phyloP scores from a whole-genome alignment of 2,329 filamentous ascomycete genomes.

The Raffaelea arxii region DNA sequence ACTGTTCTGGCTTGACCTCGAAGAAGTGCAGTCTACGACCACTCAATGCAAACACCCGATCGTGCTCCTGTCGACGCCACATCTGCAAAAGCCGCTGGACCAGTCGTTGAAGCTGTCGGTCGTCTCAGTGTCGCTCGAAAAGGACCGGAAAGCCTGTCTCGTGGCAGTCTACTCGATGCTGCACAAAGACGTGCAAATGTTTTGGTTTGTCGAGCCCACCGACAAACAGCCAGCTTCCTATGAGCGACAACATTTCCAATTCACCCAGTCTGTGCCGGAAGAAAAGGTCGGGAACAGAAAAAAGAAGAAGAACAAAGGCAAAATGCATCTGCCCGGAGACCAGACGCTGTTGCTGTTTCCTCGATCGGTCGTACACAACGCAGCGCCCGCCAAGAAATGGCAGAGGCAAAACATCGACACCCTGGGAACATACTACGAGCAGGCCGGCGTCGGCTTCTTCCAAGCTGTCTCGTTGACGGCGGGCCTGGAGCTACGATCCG shows the following conservation, averaged over 20 bases:
- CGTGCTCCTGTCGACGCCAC: constrained; percentile 32
- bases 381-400: background rate
- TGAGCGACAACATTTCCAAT: constrained; percentile 12
- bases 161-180: constrained; percentile 16
- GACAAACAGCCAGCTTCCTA: constrained; percentile 10
- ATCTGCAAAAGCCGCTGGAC: constrained; percentile 29
- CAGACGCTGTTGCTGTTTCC: constrained; percentile 9
- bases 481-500: constrained; percentile 9
- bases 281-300: background rate
- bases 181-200: constrained; percentile 14
- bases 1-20: constrained; percentile 38
- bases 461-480: constrained; percentile 10
- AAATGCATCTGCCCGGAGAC: background rate
- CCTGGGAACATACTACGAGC: background rate
- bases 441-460: constrained; percentile 3
- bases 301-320: background rate
- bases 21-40: constrained; percentile 5
- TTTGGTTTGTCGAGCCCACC: constrained; percentile 16
- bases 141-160: constrained; percentile 9
- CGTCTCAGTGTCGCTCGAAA: background rate
- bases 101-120: constrained; percentile 29
- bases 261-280: background rate
- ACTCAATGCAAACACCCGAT: constrained; percentile 6
- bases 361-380: background rate
- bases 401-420: background rate